Conservation (phyloP, 306 rosid species). For the Purshia tridentata region DNA sequence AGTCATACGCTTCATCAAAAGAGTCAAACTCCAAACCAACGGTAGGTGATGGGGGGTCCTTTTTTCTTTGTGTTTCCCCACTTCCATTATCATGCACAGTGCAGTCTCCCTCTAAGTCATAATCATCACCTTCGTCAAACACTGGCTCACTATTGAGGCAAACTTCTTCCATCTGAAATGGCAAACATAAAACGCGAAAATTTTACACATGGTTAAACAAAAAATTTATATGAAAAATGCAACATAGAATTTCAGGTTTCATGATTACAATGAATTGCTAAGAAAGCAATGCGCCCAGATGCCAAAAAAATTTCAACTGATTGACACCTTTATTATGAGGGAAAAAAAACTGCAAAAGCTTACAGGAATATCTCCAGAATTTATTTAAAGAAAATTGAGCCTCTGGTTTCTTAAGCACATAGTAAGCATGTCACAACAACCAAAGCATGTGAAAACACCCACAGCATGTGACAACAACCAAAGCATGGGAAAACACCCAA, state of each 20-base stretch:
- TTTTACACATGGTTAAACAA: neutral
- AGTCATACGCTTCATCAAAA: constrained; percentile 65
- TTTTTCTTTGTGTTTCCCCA: constrained; percentile 39
- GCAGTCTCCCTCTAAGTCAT: constrained; percentile 50
- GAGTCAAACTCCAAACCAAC: constrained; percentile 73
- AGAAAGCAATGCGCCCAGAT: neutral
- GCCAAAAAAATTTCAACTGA: neutral
- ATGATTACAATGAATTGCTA: neutral
- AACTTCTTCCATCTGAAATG: constrained; percentile 75
- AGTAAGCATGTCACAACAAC: neutral
- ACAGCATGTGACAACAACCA: constrained; percentile 8
- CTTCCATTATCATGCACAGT: constrained; percentile 36
- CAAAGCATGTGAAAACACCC: neutral
- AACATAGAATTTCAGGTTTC: neutral
- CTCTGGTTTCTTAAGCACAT: neutral
- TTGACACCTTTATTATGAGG: no score
- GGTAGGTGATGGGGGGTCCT: constrained; percentile 46
- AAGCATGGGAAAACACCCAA: no score
- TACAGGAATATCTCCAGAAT: neutral
- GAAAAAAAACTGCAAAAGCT: neutral
- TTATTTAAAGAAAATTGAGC: neutral
- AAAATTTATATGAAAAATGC: neutral
- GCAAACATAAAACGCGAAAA: neutral
- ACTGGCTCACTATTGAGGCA: constrained; percentile 60
- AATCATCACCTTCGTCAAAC: constrained; percentile 50